Evolutionary conservation across 768 basidiomycete species (phyloP), one percentile per base, ranked within the genome.

Genomic region (Tremella mesenterica): DNA sequence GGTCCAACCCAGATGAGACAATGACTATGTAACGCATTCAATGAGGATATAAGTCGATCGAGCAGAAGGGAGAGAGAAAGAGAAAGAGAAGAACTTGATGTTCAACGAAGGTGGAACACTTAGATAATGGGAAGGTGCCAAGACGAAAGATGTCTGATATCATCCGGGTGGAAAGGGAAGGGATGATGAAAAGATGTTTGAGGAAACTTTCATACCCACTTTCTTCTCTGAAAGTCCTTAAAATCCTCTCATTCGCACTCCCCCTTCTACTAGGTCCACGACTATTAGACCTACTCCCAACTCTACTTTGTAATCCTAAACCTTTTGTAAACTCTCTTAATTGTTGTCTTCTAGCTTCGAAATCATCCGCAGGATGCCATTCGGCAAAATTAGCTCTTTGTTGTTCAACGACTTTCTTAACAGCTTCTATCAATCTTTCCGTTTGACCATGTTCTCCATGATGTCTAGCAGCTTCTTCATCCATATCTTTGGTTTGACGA

Each of bases 351-450:
- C 54, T 48, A 14, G 55, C 57, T 30, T 66, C 59, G 9, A 69
- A 52, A 27, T 64, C 63, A 39, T 69, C 67, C 33, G 60, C 65
- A 31, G 67, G 67, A n/a, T 58, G 54, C 67, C 67, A 69, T 18
- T 66, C 59, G 18, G 60, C 61, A 39, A 66, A 50, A 23, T 41
- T 57, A 44, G 63, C 55, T 13, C 61, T 54, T 31, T 66, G 64
- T 44, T 64, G 55, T 33, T 66, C 66, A 46, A 73, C 65, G 23
- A 65, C 67, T 28, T 60, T 57, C 25, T 57, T 53, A 6, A 73
- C 71, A 2, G 63, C 64, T 27, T 67, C 64, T 33, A 61, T 51
- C 41, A 73, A 61, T 28, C 67, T 53, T 25, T 65, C 69, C 7
- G 50, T 52, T 38, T 56, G 28, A 12, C 46, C 58, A 16, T 56